Evolutionary conservation across 192 early-diverging fungal species (phyloP), one percentile per base, ranked within the genome.

Genomic region (Podila clonocystis): DNA sequence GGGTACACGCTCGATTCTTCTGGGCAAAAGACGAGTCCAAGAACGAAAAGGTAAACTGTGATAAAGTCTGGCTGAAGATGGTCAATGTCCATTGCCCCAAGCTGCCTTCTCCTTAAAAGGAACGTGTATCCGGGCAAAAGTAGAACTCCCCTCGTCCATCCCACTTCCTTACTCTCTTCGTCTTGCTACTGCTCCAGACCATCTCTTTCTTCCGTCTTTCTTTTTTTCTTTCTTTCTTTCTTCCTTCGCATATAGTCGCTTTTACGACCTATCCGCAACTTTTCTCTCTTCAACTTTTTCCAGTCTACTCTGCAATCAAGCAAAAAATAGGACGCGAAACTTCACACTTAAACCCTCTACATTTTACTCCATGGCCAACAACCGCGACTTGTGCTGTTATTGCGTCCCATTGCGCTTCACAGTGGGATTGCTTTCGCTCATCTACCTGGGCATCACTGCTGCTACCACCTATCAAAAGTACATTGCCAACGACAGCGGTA

Each of bases 401-500:
- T 80, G 77, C 67, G 72, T 80, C 6, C 61, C 55, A 12, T 62
- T 80, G 12, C 50, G 77, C 57, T 50, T 49, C 3, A 70, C 77
- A 0, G 71, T 80, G 5, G 70, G 28, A n/a, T 48, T 58, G 31
- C 58, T 80, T 13, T 80, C 70, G 3, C 28, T 80, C 28, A n/a
- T 80, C 29, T 80, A 80, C 45, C 33, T 80, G 20, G 65, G 36
- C 12, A 60, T 80, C 38, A 71, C 36, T 11, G 77, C 65, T 9
- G 77, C 77, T 2, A 73, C 77, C n/a, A 73, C 77, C 9, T 80
- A 80, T 26, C 77, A 80, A 61, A 80, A 80, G 58, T 80, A 73
- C 7, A 20, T 22, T 12, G 77, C 77, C 29, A 80, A 80, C 34
- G 50, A 68, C 11, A 41, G 50, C 22, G 77, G 77, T 80, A 68